Evolutionary conservation across 768 basidiomycete species (phyloP), one percentile per base, ranked within the genome.

Genomic region (Grammothele lineata): DNA sequence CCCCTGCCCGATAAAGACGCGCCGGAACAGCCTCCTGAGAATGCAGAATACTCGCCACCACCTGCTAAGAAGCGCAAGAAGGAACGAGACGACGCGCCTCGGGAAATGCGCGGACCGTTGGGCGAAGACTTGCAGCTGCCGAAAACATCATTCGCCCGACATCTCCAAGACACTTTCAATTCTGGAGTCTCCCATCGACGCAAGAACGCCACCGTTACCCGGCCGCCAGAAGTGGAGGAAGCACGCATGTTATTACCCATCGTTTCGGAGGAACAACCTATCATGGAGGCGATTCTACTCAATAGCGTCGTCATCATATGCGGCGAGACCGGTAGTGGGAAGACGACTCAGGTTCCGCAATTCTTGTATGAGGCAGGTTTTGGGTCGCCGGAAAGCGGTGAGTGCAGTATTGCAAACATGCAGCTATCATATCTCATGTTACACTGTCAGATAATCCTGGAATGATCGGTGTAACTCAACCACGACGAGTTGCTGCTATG

Each of bases 331-430:
- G 96, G 96, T 40, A 94, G 91, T 61, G 96, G 96, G 37, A 99
- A 98, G 70, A 98, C 96, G 1, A 99, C 96, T 0, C 96, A 98
- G 64, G 83, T 98, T 6, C 96, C 96, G 10, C 96, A 98, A 63
- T 97, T 98, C 67, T 73, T 99, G n/a, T 97, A 86, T 51, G 96
- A 99, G 64, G 91, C 89, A 18, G 96, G 96, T 0, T 98, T 94
- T 62, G 96, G 95, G 2, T 78, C 80, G 38, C 74, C 81, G 7
- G 81, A 75, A 14, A 89, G 87, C 60, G 91, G 93, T 94, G 62
- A 45, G 77, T 64, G 8, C 7, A 18, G 7, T 17, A 27, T 23
- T 25, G 17, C 15, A 1, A 24, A 1, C 54, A 43, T 24, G 25
- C 15, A 35, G n/a, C n/a, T 17, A 19, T 37, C 11, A 15, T 22